Conservation (phyloP, 305 asterid species). For the Solanum aculeatissimum region DNA sequence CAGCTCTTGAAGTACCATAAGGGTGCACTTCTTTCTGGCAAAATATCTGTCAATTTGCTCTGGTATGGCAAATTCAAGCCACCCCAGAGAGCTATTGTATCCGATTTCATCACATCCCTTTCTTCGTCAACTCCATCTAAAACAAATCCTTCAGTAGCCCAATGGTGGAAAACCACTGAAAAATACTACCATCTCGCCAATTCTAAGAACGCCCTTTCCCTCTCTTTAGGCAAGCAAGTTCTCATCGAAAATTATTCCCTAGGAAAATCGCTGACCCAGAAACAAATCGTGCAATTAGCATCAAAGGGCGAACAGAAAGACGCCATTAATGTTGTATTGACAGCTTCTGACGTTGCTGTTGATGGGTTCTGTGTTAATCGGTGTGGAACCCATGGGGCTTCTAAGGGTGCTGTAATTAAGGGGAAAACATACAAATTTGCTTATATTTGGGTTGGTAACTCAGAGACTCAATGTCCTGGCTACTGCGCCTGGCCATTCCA, state of each 20-base stretch:
- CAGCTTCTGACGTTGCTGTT: conserved; percentile 44
- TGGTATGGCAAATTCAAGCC: conserved; percentile 74
- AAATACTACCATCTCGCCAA: conserved; percentile 41
- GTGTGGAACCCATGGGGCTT: conserved; percentile 52
- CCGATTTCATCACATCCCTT: conserved; percentile 47
- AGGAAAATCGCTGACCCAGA: conserved; percentile 44
- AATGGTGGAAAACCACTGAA: conserved; percentile 53
- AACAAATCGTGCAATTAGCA: conserved; percentile 35
- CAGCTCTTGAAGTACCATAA: conserved; percentile 47
- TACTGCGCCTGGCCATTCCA: conserved; percentile 80
- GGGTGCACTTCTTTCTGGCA: conserved; percentile 52
- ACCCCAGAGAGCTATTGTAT: conserved; percentile 42
- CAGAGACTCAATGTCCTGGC: conserved; percentile 53
- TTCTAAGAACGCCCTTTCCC: conserved; percentile 25
- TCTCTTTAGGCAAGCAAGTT: conserved; percentile 35
- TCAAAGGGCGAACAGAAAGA: conserved; percentile 40
- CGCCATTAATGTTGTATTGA: conserved; percentile 50
- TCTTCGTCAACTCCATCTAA: conserved; percentile 9
- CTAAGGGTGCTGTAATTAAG: conserved; percentile 3
- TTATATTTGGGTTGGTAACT: conserved; percentile 64
- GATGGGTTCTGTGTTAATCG: conserved; percentile 49
- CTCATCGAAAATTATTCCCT: conserved; percentile 30
- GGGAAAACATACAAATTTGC: conserved; percentile 37
- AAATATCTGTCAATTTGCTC: conserved; percentile 37
- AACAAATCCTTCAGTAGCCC: conserved; percentile 34